Evolutionary conservation across 192 early-diverging fungal species (phyloP).

Genomic region (Cladochytrium replicatum): DNA sequence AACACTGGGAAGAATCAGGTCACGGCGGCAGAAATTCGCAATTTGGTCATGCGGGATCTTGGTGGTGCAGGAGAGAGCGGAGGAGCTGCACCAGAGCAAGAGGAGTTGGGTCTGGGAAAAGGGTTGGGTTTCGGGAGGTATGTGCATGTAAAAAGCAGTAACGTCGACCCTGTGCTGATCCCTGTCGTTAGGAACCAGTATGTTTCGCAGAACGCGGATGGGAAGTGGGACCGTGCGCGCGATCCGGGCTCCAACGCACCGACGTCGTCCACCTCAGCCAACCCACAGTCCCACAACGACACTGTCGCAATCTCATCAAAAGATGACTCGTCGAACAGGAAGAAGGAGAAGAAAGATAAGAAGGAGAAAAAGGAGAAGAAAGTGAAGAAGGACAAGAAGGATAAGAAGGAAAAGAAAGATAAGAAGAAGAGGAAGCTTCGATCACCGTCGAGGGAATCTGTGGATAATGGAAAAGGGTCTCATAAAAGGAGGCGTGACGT

Average conservation of each 20-base stretch:
- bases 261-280: not conserved
- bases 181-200: too few species aligned
- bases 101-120: slow-evolving; percentile 4
- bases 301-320: too few species aligned
- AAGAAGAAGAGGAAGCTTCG: slow-evolving; percentile 21
- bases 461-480: too few species aligned
- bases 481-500: too few species aligned
- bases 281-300: too few species aligned
- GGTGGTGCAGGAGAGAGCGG: slow-evolving; percentile 5
- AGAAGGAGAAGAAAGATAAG: slow-evolving; percentile 8
- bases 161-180: too few species aligned
- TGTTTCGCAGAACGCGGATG: not conserved
- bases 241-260: not conserved
- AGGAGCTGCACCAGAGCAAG: too few species aligned
- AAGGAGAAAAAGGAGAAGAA: slow-evolving; percentile 20
- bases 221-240: not conserved
- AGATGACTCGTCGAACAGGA: slow-evolving; percentile 2
- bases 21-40: slow-evolving; percentile 18
- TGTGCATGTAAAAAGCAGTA: too few species aligned
- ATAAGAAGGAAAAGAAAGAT: slow-evolving; percentile 16
- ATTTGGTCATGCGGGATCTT: slow-evolving; percentile 18
- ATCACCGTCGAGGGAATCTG: too few species aligned
- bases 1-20: slow-evolving; percentile 3
- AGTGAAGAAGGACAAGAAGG: slow-evolving; percentile 23
- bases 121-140: slow-evolving; percentile 33